These are phyloP conservation scores for Ophiostoma tasmaniense DNA, from an alignment of 2,329 filamentous ascomycete species.

Conservation along the genomic window DNA sequence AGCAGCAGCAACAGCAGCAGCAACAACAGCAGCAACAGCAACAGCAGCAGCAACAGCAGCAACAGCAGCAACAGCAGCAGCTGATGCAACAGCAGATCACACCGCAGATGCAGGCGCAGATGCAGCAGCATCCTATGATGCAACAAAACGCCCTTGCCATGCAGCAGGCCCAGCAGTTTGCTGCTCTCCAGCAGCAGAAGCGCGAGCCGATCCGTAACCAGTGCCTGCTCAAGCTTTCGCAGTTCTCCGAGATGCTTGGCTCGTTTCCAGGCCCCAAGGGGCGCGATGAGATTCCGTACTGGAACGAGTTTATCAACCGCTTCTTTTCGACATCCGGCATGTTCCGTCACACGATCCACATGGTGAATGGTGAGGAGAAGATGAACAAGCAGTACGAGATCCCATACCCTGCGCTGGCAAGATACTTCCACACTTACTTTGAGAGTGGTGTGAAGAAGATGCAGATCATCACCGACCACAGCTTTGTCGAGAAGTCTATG, in stretches of 20 bases:
- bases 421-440: conserved; percentile 87
- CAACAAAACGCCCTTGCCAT: conserved; percentile 32
- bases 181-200: conserved; percentile 39
- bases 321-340: conserved; percentile 76
- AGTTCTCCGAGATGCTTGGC: conserved; percentile 55
- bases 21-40: conserved; percentile 29
- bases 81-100: conserved; percentile 29
- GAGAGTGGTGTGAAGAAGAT: conserved; percentile 78
- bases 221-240: conserved; percentile 51
- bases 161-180: conserved; percentile 32
- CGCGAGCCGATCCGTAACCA: conserved; percentile 46
- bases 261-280: conserved; percentile 46
- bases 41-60: not conserved
- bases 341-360: conserved; percentile 62
- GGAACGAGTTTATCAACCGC: conserved; percentile 67
- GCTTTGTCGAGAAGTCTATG: conserved; percentile 44
- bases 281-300: conserved; percentile 63
- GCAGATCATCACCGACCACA: conserved; percentile 73
- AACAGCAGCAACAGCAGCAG: conserved; percentile 7
- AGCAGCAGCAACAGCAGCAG: conserved; percentile 31
- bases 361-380: conserved; percentile 45
- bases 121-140: conserved; percentile 32
- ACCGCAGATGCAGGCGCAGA: conserved; percentile 33
- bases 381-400: conserved; percentile 80
- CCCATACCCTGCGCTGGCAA: conserved; percentile 66